Conservation (phyloP, 345 rosid genomes). For the Corchorus capsularis region DNA sequence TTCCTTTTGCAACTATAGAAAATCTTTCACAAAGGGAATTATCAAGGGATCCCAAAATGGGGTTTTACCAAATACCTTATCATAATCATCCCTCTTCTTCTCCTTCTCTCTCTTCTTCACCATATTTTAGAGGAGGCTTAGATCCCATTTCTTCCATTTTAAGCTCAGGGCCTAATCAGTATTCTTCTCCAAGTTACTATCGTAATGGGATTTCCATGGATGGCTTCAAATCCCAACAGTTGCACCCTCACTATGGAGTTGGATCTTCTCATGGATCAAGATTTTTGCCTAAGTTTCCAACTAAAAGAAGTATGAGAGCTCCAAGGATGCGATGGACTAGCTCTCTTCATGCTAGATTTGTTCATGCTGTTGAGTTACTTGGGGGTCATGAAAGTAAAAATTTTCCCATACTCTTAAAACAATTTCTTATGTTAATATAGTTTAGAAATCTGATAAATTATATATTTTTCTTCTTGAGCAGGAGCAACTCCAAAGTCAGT, state of each 20-base stretch:
- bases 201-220: constrained; percentile 49
- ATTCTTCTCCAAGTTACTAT: constrained; percentile 21
- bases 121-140: constrained; percentile 46
- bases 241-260: constrained; percentile 35
- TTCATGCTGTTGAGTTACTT: constrained; percentile 82
- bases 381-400: constrained; percentile 89
- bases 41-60: constrained; percentile 42
- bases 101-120: constrained; percentile 39
- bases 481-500: constrained; percentile 95
- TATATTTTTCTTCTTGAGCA: constrained; percentile 8
- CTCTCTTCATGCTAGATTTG: constrained; percentile 78
- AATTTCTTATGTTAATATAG: neutral
- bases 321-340: constrained; percentile 93
- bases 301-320: constrained; percentile 84
- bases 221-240: constrained; percentile 40
- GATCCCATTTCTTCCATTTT: constrained; percentile 60
- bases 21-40: constrained; percentile 21
- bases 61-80: constrained; percentile 44
- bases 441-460: neutral
- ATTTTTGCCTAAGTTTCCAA: constrained; percentile 65
- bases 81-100: constrained; percentile 32
- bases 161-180: constrained; percentile 35
- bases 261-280: constrained; percentile 61
- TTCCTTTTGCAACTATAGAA: constrained; percentile 45
- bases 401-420: neutral